phyloP scores from a whole-genome alignment of 495 filamentous ascomycete genomes.

The Trichoderma orchidacearum region DNA sequence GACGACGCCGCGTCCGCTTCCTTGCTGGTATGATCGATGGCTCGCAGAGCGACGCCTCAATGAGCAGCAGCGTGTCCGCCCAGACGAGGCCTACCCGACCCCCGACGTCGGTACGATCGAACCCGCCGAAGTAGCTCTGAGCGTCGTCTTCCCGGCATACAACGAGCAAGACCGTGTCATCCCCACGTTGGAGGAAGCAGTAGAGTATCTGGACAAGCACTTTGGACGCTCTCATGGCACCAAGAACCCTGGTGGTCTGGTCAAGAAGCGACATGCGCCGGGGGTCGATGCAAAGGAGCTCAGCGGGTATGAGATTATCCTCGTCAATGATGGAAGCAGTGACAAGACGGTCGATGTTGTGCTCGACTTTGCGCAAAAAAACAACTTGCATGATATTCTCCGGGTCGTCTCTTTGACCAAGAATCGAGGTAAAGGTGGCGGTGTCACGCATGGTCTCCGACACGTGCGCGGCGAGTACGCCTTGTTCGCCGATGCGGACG shows the following conservation, averaged over 20 bases:
- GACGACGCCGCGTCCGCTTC: slow-evolving; percentile 44
- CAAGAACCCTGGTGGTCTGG: slow-evolving; percentile 5
- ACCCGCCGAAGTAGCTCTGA: slow-evolving; percentile 43
- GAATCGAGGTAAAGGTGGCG: slow-evolving; percentile 91
- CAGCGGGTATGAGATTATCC: slow-evolving; percentile 82
- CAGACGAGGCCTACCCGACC: slow-evolving; percentile 15
- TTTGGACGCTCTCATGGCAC: slow-evolving; percentile 42
- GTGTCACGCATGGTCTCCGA: slow-evolving; percentile 86
- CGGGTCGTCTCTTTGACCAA: slow-evolving; percentile 61
- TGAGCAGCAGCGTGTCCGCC: slow-evolving; percentile 15
- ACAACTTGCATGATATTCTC: slow-evolving; percentile 50
- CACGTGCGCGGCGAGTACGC: slow-evolving; percentile 83
- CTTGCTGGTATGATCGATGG: slow-evolving; percentile 72
- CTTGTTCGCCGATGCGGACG: slow-evolving; percentile 92
- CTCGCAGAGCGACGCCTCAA: slow-evolving; percentile 35
- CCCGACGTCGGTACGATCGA: slow-evolving; percentile 26
- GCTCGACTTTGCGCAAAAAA: slow-evolving; percentile 55
- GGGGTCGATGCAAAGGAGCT: slow-evolving; percentile 15
- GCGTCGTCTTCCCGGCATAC: slow-evolving; percentile 86
- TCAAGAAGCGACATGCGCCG: slow-evolving; percentile 13
- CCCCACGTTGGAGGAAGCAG: slow-evolving; percentile 80
- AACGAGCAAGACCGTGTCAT: slow-evolving; percentile 78
- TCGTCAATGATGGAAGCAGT: slow-evolving; percentile 85
- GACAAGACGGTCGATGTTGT: slow-evolving; percentile 73
- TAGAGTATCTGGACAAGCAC: slow-evolving; percentile 62